These are phyloP conservation scores for Boletus sp. DNA, from an alignment of 768 basidiomycete genomes.

Conservation along the genomic window DNA sequence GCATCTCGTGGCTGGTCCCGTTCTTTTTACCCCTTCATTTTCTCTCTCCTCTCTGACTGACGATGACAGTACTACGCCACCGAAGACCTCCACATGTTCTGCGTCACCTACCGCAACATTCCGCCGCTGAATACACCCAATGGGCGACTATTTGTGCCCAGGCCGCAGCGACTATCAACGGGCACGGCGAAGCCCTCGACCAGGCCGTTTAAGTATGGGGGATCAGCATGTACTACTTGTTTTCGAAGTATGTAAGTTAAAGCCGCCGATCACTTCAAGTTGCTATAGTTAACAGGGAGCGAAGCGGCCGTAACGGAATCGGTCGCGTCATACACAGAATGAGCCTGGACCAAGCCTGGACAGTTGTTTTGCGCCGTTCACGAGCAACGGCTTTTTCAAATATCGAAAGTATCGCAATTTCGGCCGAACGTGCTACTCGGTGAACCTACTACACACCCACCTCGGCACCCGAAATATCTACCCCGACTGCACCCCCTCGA, in stretches of 20 bases:
- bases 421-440: constrained; percentile 97
- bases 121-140: constrained; percentile 85
- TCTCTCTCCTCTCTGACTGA: background rate
- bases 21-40: background rate
- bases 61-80: constrained; percentile 83
- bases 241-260: too few relatives aligned
- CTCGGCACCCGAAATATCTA: constrained; percentile 97
- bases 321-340: too few relatives aligned
- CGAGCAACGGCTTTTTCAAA: constrained; percentile 90
- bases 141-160: constrained; percentile 89
- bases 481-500: constrained; percentile 98
- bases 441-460: constrained; percentile 70
- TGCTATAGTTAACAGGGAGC: too few relatives aligned
- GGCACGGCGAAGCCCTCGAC: constrained; percentile 92
- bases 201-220: too few relatives aligned
- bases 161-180: constrained; percentile 93
- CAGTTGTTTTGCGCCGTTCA: constrained; percentile 92
- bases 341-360: constrained; percentile 66
- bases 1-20: constrained; percentile 77
- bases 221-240: too few relatives aligned
- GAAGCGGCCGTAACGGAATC: too few relatives aligned
- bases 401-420: constrained; percentile 98
- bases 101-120: constrained; percentile 91
- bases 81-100: constrained; percentile 93
- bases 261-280: too few relatives aligned